phyloP scores from a whole-genome alignment of 148 eudicot species.

The Fagopyrum homotropicum region DNA sequence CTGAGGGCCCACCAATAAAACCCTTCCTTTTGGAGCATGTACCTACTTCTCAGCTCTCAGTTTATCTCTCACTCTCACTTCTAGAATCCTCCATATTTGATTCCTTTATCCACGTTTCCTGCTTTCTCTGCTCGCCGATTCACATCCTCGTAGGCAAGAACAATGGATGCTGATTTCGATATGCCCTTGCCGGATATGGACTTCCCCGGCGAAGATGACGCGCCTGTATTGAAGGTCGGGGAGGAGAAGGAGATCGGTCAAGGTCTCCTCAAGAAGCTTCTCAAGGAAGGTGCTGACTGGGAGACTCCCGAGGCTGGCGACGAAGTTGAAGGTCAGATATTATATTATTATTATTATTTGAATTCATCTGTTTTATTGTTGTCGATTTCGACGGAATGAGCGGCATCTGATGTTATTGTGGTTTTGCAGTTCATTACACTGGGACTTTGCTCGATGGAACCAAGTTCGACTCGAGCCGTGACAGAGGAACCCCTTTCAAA shows the following conservation, averaged over 20 bases:
- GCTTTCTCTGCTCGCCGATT: conserved; percentile 8
- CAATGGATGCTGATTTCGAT: conserved; percentile 68
- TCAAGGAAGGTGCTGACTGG: conserved; percentile 84
- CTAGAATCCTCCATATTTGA: conserved; percentile 15
- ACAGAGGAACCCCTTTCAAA: conserved; percentile 66
- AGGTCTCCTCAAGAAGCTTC: conserved; percentile 86
- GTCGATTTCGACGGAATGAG: not conserved
- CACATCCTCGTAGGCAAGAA: not conserved
- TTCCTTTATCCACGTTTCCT: not conserved
- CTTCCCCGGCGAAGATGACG: conserved; percentile 28
- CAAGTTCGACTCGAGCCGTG: conserved; percentile 85
- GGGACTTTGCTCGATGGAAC: conserved; percentile 94
- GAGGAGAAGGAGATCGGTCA: conserved; percentile 85
- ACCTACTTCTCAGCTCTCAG: conserved; percentile 2
- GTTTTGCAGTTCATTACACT: conserved; percentile 76
- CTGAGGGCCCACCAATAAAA: not conserved
- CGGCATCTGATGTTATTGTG: not conserved
- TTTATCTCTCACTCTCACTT: not conserved
- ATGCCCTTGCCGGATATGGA: conserved; percentile 62
- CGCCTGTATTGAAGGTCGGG: conserved; percentile 55
- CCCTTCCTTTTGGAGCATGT: not conserved
- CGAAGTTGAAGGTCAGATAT: conserved; percentile 67
- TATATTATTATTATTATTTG: not conserved
- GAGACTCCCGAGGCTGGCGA: conserved; percentile 86
- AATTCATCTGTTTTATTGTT: not conserved